A percentile compares a stretch with the other conserved stretches of the same genome.
Evolutionary conservation across 352 stramenopile genomes (phyloP).

Genomic region (Pseudoperonospora humuli): DNA sequence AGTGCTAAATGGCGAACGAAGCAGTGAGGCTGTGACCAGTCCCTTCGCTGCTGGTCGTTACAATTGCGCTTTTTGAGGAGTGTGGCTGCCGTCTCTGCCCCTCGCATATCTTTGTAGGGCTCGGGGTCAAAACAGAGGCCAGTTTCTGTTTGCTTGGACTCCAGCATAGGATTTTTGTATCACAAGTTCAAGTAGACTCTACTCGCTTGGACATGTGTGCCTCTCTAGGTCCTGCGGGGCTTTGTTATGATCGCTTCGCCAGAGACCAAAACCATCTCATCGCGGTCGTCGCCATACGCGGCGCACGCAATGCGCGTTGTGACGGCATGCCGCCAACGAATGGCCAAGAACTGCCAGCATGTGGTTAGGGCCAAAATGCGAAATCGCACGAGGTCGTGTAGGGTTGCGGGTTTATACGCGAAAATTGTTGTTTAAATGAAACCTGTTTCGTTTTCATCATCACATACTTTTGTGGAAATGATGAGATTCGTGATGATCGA

Average conservation of each 20-base stretch:
- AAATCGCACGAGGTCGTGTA: background rate
- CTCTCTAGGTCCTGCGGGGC: too few species aligned
- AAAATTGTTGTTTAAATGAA: too few species aligned
- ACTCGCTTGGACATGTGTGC: too few species aligned
- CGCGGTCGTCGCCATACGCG: background rate
- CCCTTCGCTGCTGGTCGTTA: slow-evolving; percentile 11
- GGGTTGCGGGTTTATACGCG: background rate
- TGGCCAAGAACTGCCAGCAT: slow-evolving; percentile 4
- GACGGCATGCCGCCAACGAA: slow-evolving; percentile 1
- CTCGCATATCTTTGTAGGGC: slow-evolving; percentile 11
- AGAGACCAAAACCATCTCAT: too few species aligned
- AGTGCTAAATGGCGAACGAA: background rate
- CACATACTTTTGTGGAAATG: too few species aligned
- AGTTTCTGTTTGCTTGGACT: slow-evolving; percentile 16
- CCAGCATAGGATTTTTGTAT: slow-evolving; percentile 1
- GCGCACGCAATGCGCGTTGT: background rate
- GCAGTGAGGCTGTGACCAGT: background rate
- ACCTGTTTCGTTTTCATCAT: too few species aligned
- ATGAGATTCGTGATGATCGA: too few species aligned
- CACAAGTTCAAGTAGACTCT: slow-evolving; percentile 23
- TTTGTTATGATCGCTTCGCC: too few species aligned
- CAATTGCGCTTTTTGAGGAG: slow-evolving; percentile 19
- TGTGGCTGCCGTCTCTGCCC: slow-evolving; percentile 19
- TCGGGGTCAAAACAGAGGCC: slow-evolving; percentile 13
- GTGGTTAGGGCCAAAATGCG: slow-evolving; percentile 9